These are phyloP conservation scores for Solanum appendiculatum DNA, from an alignment of 257 asterid species.

Conservation along the genomic window DNA sequence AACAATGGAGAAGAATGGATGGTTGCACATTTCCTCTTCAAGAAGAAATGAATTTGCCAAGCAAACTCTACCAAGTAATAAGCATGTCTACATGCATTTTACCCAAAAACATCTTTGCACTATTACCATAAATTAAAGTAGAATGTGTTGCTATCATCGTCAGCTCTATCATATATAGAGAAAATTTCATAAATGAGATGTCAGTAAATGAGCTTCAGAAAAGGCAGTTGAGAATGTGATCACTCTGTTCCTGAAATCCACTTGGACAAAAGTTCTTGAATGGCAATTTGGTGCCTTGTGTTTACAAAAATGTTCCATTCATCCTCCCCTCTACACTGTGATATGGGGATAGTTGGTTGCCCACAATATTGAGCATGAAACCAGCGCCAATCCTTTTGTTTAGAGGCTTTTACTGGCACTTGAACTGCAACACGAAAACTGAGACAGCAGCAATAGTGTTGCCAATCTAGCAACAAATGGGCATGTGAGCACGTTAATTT, in stretches of 20 bases:
- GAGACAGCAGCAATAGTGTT: neutral
- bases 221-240: neutral
- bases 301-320: neutral
- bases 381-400: neutral
- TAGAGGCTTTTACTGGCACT: neutral
- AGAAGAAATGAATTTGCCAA: conserved; percentile 28
- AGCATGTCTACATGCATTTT: neutral
- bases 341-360: neutral
- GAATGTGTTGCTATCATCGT: neutral
- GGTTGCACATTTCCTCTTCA: conserved; percentile 78
- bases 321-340: neutral
- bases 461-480: neutral
- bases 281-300: neutral
- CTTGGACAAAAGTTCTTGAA: neutral
- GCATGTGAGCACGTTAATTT: neutral
- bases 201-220: too few relatives aligned
- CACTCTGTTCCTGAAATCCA: neutral
- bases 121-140: too few relatives aligned
- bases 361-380: neutral
- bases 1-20: conserved; percentile 93
- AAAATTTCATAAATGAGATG: too few relatives aligned
- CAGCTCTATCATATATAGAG: too few relatives aligned
- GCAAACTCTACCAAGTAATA: neutral
- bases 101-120: neutral
- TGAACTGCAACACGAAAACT: neutral